Base-by-base conservation (phyloP, 345 rosid species). In the Syzygium aqueum region DNA sequence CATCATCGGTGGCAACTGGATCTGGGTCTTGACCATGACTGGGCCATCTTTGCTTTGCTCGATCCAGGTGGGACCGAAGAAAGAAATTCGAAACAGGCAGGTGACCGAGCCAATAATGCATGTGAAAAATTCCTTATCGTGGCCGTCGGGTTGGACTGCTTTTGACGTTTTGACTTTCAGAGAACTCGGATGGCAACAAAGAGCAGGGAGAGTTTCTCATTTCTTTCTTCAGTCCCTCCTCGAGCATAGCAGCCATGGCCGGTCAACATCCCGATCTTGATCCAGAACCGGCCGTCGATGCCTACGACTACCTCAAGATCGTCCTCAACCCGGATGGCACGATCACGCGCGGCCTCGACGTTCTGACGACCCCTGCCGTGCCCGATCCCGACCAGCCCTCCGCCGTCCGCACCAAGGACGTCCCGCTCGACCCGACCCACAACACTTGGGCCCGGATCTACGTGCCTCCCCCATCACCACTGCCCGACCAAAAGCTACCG, bases 401-500 rank as follows among this genome's bases (percentile, higher is more conserved):
- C 22, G 77, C 86, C 43, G 86, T 63, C 2, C 87, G 86, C 23
- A 54, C 84, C 86, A 87, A 85, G 67, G 90, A 89, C 19, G 51
- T 85, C 51, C 40, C 84, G 1, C 5, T 87, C 52, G 53, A 59
- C 53, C 21, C 23, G 57, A 80, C 85, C 53, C 87, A 51, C 27
- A 30, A 53, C 84, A 85, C 88, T 0, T 85, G 86, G 86, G 43
- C 85, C n/a, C 86, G 90, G 21, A 54, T 89, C 82, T 87, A 27
- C 88, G 2, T 61, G 85, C 90, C 90, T 30, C 83, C 52, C 85
- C 40, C 77, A 22, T 65, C 85, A 43, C 77, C 83, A 8, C 19
- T 61, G 43, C 85, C 88, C 1, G 54, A 86, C 22, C 90, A 86
- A 16, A 90, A 91, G 56, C 89, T 91, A 11, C 92, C 94, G 19